These are phyloP conservation scores for Anthracocystis walkeri DNA, from an alignment of 1,284 basidiomycete genomes.

Conservation along the genomic window DNA sequence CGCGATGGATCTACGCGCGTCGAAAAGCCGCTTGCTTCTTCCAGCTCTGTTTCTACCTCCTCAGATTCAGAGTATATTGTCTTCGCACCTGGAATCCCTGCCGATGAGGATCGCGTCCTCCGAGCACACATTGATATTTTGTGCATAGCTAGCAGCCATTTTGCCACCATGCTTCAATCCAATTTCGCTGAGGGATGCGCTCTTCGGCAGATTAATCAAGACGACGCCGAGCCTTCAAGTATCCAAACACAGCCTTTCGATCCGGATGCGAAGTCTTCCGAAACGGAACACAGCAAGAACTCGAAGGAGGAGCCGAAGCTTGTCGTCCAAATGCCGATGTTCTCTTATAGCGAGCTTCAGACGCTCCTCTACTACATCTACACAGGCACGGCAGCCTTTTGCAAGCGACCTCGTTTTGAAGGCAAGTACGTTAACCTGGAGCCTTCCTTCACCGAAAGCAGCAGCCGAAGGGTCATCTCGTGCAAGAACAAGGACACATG, in stretches of 20 bases:
- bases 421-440: too few relatives aligned
- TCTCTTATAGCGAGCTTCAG: slow-evolving; percentile 5
- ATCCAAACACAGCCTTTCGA: neutral
- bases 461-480: neutral
- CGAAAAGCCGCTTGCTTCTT: too few relatives aligned
- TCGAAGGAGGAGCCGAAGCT: neutral
- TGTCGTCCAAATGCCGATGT: neutral
- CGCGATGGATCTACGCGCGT: too few relatives aligned
- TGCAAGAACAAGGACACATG: neutral
- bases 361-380: slow-evolving; percentile 10
- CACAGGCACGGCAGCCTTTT: slow-evolving; percentile 5
- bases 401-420: neutral
- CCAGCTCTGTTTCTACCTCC: neutral
- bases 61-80: neutral
- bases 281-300: neutral
- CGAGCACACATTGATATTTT: neutral
- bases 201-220: neutral
- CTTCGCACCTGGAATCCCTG: neutral
- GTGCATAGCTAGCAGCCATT: slow-evolving; percentile 9
- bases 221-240: neutral
- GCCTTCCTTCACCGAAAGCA: too few relatives aligned
- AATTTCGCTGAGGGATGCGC: slow-evolving; percentile 4
- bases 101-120: neutral
- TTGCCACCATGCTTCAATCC: slow-evolving; percentile 2
- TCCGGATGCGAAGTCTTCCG: too few relatives aligned